phyloP scores from a whole-genome alignment of 805 yeast species.

The Nakazawaea ernobii region DNA sequence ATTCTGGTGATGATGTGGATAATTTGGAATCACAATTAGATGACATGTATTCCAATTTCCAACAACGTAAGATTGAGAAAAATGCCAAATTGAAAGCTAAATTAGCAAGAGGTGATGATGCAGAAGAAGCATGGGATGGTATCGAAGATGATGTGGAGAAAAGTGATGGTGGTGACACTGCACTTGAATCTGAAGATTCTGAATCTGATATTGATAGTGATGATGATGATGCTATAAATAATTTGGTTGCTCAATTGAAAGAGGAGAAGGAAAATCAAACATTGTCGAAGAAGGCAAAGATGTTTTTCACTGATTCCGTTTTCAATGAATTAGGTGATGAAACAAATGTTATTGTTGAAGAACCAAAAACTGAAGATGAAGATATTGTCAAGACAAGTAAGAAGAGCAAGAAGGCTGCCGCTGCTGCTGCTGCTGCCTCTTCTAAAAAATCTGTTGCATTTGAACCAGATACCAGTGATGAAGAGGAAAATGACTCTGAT shows the following conservation, averaged over 20 bases:
- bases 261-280: constrained; percentile 37
- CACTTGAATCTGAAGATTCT: constrained; percentile 33
- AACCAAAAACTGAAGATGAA: neutral
- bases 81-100: constrained; percentile 68
- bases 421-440: constrained; percentile 1
- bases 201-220: constrained; percentile 46
- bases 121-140: constrained; percentile 78
- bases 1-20: constrained; percentile 50
- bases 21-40: constrained; percentile 79
- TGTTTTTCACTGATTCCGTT: constrained; percentile 46
- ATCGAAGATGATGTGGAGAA: constrained; percentile 43
- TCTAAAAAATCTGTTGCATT: constrained; percentile 22
- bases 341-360: constrained; percentile 17
- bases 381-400: constrained; percentile 4
- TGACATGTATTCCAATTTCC: constrained; percentile 70
- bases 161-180: constrained; percentile 33
- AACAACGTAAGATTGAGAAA: constrained; percentile 59
- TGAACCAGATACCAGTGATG: constrained; percentile 41
- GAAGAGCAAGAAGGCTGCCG: neutral
- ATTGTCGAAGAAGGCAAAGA: constrained; percentile 36
- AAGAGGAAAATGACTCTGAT: constrained; percentile 28
- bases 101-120: constrained; percentile 67
- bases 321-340: constrained; percentile 40
- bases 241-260: constrained; percentile 47
- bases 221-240: constrained; percentile 65